Evolutionary conservation across 2,329 filamentous ascomycete species (phyloP).

Genomic region (Phaeosphaeria sp.): DNA sequence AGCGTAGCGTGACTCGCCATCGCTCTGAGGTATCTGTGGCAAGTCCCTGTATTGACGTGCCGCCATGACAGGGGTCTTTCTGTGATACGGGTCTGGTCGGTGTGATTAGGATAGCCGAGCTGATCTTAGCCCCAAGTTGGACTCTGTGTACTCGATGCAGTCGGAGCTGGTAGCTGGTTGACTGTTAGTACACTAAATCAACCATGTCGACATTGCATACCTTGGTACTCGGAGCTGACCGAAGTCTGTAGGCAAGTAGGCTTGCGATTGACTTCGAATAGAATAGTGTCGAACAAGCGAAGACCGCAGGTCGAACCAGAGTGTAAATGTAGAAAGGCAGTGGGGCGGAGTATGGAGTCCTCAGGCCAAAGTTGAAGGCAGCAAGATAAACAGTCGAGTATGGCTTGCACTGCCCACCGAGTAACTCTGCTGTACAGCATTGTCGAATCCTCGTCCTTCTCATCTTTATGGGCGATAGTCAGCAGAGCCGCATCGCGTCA

Average conservation of each 20-base stretch:
- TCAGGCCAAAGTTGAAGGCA: constrained; percentile 28
- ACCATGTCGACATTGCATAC: neutral
- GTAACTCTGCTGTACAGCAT: constrained; percentile 23
- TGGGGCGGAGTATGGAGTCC: constrained; percentile 36
- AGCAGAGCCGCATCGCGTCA: constrained; percentile 45
- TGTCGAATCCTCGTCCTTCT: neutral
- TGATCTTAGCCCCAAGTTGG: neutral
- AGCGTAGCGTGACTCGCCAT: constrained; percentile 26
- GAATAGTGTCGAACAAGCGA: constrained; percentile 6
- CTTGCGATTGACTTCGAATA: neutral
- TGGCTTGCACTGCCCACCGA: constrained; percentile 38
- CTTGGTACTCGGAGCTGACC: neutral
- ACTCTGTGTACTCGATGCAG: neutral
- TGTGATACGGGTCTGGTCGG: neutral
- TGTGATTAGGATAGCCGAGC: constrained; percentile 2
- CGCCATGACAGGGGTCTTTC: constrained; percentile 16
- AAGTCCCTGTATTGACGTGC: constrained; percentile 38
- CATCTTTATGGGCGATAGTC: constrained; percentile 39
- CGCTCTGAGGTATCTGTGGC: constrained; percentile 34
- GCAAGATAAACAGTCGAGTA: constrained; percentile 22
- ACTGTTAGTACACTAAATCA: constrained; percentile 2
- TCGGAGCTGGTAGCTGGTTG: neutral
- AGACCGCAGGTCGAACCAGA: constrained; percentile 14
- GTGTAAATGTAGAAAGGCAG: constrained; percentile 21
- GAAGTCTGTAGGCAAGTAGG: neutral